Base-by-base conservation (phyloP, 2,329 filamentous ascomycete species). In the Colletotrichum salicis region DNA sequence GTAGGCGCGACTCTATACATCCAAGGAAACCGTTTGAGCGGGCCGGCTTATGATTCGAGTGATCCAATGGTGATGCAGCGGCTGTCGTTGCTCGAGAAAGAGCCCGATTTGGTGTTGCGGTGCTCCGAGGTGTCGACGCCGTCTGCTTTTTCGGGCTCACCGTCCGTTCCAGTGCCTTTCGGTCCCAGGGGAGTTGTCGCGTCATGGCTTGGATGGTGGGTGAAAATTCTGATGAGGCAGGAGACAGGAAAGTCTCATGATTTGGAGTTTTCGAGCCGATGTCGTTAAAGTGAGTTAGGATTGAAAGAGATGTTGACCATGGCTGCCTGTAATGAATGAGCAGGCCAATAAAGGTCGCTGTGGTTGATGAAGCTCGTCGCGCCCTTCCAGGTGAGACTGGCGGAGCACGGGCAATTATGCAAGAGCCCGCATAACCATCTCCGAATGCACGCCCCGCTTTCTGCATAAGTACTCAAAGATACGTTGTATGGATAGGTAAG, bases 121-220 rank as follows among this genome's bases (percentile, higher is more conserved):
- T 29, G 31, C 29, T 54, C 10, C 37, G 41, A 24, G 58, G 55
- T 5, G 58, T 51, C 13, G 27, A 8, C 22, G 41, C 41, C 15
- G 29, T 37, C 15, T 31, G 29, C 60, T 56, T 70, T 57, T 51
- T 72, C 27, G 12, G 29, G 10, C 15, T 31, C 31, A 60, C 33
- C 22, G 60, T 64, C 19, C 22, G 7, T 48, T 54, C 52, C n/a
- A 41, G 52, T 13, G 13, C 64, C 52, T 66, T 71, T 31, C 24
- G 67, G 58, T 55, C 56, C 71, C 87, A 89, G 2, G 87, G 87
- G 7, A 89, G 76, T 72, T 84, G 84, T 75, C 87, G 85, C 27
- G 86, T 81, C 87, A 89, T 89, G 70, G 24, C 33, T 67, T n/a
- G 1, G 13, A 35, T 29, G 7, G 58, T 31, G 31, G 12, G 12